Conservation (phyloP, 805 yeast genomes). For the Schwanniomyces vanrijiae region DNA sequence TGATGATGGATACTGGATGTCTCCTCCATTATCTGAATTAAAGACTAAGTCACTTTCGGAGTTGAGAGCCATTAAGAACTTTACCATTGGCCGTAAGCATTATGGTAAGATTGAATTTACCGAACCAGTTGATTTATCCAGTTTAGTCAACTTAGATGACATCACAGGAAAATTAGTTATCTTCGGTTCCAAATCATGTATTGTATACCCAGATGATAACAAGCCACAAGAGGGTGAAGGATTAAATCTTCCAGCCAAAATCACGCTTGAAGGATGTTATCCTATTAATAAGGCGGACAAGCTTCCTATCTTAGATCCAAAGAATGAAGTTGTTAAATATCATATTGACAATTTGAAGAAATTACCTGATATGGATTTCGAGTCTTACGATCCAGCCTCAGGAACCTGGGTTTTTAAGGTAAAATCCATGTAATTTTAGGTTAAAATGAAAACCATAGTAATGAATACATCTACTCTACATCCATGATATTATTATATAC, state of each 20-base stretch:
- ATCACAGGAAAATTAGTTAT: slow-evolving; percentile 66
- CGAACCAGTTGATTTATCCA: slow-evolving; percentile 80
- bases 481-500: not conserved
- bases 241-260: slow-evolving; percentile 70
- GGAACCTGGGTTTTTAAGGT: slow-evolving; percentile 71
- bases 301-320: slow-evolving; percentile 73
- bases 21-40: slow-evolving; percentile 71
- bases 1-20: slow-evolving; percentile 82
- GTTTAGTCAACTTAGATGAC: slow-evolving; percentile 57
- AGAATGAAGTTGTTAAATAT: slow-evolving; percentile 65
- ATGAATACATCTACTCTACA: not conserved
- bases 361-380: slow-evolving; percentile 61
- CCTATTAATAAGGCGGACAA: slow-evolving; percentile 75
- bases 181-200: slow-evolving; percentile 59
- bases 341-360: slow-evolving; percentile 69
- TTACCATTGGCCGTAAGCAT: slow-evolving; percentile 76
- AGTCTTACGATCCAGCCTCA: slow-evolving; percentile 71
- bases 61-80: slow-evolving; percentile 59
- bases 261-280: slow-evolving; percentile 76
- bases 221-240: slow-evolving; percentile 78
- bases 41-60: slow-evolving; percentile 59
- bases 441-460: not conserved
- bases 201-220: slow-evolving; percentile 67
- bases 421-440: slow-evolving; percentile 30
- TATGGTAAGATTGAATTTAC: slow-evolving; percentile 77